Conservation (phyloP, 1,284 basidiomycete genomes). For the Ustilago esculenta region DNA sequence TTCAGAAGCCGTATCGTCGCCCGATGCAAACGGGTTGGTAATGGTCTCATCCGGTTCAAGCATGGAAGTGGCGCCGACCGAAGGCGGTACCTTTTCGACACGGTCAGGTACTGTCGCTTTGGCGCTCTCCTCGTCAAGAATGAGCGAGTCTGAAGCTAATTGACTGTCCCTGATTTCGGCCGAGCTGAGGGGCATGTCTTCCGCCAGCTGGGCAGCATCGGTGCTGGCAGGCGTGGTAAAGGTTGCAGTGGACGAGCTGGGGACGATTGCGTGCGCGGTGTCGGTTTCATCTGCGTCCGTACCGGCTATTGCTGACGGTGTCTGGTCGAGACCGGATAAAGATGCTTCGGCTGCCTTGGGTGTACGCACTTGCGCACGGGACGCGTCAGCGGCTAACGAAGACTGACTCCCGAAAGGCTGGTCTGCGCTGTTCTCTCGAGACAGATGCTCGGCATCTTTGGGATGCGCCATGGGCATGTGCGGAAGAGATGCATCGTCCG, state of each 20-base stretch:
- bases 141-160: slow-evolving; percentile 26
- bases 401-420: slow-evolving; percentile 1
- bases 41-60: slow-evolving; percentile 60
- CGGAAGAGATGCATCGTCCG: slow-evolving; percentile 1
- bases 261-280: slow-evolving; percentile 2
- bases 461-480: neutral
- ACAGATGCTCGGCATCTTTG: neutral
- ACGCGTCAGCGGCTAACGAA: slow-evolving; percentile 5
- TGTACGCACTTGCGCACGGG: slow-evolving; percentile 8
- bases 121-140: slow-evolving; percentile 43
- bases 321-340: too few species aligned
- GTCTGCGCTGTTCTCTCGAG: slow-evolving; percentile 11
- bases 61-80: slow-evolving; percentile 57
- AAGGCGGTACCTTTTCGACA: slow-evolving; percentile 48
- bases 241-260: slow-evolving; percentile 28
- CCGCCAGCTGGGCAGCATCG: neutral
- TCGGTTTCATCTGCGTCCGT: too few species aligned
- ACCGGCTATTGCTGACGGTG: too few species aligned
- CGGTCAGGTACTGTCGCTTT: slow-evolving; percentile 25
- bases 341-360: slow-evolving; percentile 12
- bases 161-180: slow-evolving; percentile 40
- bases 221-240: slow-evolving; percentile 13
- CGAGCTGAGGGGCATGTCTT: slow-evolving; percentile 28
- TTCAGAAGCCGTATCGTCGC: slow-evolving; percentile 10
- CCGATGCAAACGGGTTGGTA: slow-evolving; percentile 55